Percentiles rank a stretch among this genome's conserved stretches.
Evolutionary conservation across 2,329 filamentous ascomycete species (phyloP).

Genomic region (Aaosphaeria pasadenensis): DNA sequence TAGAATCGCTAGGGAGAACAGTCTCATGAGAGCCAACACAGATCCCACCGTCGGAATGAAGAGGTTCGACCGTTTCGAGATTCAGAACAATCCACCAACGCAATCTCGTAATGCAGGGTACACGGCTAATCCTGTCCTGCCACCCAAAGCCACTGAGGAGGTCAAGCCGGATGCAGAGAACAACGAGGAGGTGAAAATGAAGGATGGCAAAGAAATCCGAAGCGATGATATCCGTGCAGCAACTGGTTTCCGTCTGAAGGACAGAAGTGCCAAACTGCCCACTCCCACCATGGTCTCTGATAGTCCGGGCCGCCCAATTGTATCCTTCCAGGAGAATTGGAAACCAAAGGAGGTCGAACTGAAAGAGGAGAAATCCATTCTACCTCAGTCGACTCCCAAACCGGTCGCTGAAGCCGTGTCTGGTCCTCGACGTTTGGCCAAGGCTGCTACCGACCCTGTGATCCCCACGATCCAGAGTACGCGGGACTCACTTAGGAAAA

Average conservation of each 20-base stretch:
- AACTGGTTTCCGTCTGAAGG: slow-evolving; percentile 83
- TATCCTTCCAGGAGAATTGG: slow-evolving; percentile 91
- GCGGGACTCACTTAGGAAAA: slow-evolving; percentile 24
- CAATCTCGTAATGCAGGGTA: slow-evolving; percentile 82
- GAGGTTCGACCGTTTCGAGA: slow-evolving; percentile 60
- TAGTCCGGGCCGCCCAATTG: slow-evolving; percentile 85
- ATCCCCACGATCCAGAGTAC: slow-evolving; percentile 53
- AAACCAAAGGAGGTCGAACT: slow-evolving; percentile 71
- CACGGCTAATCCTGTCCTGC: slow-evolving; percentile 58
- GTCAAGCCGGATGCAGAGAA: slow-evolving; percentile 27
- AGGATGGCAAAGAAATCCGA: slow-evolving; percentile 79
- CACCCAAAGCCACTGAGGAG: slow-evolving; percentile 27
- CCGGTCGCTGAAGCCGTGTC: slow-evolving; percentile 14
- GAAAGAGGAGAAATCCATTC: slow-evolving; percentile 49
- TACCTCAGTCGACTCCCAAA: slow-evolving; percentile 16
- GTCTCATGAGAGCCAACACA: slow-evolving; percentile 43
- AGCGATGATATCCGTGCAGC: slow-evolving; percentile 85
- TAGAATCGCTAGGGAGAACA: slow-evolving; percentile 50
- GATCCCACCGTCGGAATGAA: slow-evolving; percentile 45
- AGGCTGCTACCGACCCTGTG: slow-evolving; percentile 40
- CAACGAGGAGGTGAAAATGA: slow-evolving; percentile 51
- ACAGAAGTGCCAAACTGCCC: slow-evolving; percentile 82
- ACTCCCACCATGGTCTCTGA: slow-evolving; percentile 90
- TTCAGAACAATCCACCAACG: slow-evolving; percentile 77
- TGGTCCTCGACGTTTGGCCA: slow-evolving; percentile 23